Evolutionary conservation across 305 asterid species (phyloP).

Genomic region (Fraxinus baroniana): DNA sequence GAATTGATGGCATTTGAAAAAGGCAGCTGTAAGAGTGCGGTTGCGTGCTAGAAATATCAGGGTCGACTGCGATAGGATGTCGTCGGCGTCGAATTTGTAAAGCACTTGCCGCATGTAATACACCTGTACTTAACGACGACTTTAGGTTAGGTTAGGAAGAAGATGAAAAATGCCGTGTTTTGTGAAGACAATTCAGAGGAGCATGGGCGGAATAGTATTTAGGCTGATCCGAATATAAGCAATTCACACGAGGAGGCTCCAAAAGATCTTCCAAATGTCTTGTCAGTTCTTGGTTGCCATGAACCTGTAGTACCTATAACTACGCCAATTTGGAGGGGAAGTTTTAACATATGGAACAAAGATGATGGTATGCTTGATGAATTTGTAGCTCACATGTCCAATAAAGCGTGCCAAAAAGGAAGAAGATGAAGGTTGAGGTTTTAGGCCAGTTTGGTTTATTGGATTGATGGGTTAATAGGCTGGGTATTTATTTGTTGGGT

Average conservation of each 20-base stretch:
- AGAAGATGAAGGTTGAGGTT: no score
- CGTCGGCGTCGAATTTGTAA: not conserved
- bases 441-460: no score
- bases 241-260: constrained; percentile 4
- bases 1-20: no score
- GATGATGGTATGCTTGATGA: constrained; percentile 26
- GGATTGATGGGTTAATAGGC: no score
- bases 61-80: no score
- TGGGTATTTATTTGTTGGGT: no score
- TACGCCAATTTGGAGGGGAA: constrained; percentile 66
- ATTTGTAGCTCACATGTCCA: constrained; percentile 48
- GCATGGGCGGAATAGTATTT: not conserved
- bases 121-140: no score
- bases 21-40: no score
- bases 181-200: not conserved
- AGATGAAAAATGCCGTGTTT: not conserved
- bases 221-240: constrained; percentile 11
- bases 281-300: not conserved
- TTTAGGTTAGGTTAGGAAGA: no score
- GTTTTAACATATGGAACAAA: constrained; percentile 35
- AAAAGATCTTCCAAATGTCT: constrained; percentile 1
- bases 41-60: no score
- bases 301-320: constrained; percentile 40
- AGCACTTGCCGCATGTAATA: no score
- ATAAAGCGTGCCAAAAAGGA: constrained; percentile 41